Percentiles rank a stretch among this genome's conserved stretches.
Evolutionary conservation across 345 rosid genomes (phyloP).

Genomic region (Physaria fendleri): DNA sequence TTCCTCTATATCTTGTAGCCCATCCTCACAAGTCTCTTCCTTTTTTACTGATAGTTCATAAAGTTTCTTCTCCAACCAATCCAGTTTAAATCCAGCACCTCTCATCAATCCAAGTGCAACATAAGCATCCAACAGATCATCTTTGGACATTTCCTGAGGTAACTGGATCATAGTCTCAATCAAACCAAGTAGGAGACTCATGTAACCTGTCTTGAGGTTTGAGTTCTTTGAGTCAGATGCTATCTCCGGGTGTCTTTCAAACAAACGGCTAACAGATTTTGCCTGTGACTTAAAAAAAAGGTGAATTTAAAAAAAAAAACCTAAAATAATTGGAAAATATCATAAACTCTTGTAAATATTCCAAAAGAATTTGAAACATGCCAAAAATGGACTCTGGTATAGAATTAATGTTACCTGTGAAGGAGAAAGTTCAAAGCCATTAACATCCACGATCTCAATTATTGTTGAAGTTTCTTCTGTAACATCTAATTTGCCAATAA

Average conservation of each 20-base stretch:
- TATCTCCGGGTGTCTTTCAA: neutral
- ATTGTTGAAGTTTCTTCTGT: no score
- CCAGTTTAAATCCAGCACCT: conserved; percentile 18
- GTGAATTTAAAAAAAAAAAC: no score
- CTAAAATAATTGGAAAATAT: no score
- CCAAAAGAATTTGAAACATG: no score
- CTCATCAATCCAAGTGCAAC: neutral
- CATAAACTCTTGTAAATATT: no score
- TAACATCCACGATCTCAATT: no score
- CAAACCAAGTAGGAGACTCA: conserved; percentile 10
- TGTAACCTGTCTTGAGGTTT: conserved; percentile 8
- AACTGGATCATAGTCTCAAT: conserved; percentile 11
- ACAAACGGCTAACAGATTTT: neutral
- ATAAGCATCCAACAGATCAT: conserved; percentile 4
- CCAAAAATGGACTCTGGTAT: no score
- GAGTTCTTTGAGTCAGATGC: neutral
- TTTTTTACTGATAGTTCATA: conserved; percentile 1
- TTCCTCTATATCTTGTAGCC: conserved; percentile 9
- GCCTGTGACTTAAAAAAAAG: neutral
- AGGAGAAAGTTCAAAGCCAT: no score
- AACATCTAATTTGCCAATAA: no score
- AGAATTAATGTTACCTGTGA: no score
- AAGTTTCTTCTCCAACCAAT: conserved; percentile 23
- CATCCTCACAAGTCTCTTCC: neutral
- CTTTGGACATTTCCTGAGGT: neutral